These are phyloP conservation scores for Wickerhamiella siamensis DNA, from an alignment of 805 yeast species.

Conservation along the genomic window DNA sequence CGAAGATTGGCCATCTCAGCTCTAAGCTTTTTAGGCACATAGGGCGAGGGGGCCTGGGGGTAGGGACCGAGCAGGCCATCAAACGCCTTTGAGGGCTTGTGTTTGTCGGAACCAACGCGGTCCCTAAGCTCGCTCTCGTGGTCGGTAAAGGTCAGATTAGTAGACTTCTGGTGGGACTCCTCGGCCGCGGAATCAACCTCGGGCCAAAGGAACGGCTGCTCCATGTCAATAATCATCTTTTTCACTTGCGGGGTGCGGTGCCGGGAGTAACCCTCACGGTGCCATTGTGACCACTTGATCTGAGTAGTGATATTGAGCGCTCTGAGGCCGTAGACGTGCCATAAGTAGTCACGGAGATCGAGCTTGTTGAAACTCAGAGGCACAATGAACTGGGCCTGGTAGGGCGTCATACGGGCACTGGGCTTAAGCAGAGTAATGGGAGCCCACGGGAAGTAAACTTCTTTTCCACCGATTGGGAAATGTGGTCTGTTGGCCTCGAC, in stretches of 20 bases:
- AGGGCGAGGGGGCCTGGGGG: constrained; percentile 49
- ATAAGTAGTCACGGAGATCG: constrained; percentile 87
- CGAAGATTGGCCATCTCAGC: constrained; percentile 35
- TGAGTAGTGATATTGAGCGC: constrained; percentile 83
- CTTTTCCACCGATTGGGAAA: constrained; percentile 64
- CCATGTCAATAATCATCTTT: constrained; percentile 95
- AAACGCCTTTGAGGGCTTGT: constrained; percentile 56
- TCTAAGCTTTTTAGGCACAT: constrained; percentile 37
- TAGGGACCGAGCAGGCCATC: constrained; percentile 55
- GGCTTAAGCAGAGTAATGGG: constrained; percentile 71
- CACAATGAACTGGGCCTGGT: constrained; percentile 90
- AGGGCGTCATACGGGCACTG: constrained; percentile 92
- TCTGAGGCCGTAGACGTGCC: constrained; percentile 77
- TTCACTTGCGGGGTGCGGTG: constrained; percentile 68
- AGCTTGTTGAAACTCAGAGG: constrained; percentile 88
- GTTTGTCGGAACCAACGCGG: constrained; percentile 48
- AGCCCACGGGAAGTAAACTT: constrained; percentile 75
- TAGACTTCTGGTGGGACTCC: constrained; percentile 14
- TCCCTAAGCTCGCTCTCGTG: constrained; percentile 38
- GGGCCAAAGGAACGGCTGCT: constrained; percentile 95
- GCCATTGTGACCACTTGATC: constrained; percentile 56
- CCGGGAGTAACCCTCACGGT: constrained; percentile 52
- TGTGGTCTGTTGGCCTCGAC: constrained; percentile 45
- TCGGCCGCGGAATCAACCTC: constrained; percentile 32
- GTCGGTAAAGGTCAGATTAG: constrained; percentile 22